Percentiles rank a stretch among this genome's conserved stretches.
Conservation (phyloP, 116 monocot species). For the Iris pallida region DNA sequence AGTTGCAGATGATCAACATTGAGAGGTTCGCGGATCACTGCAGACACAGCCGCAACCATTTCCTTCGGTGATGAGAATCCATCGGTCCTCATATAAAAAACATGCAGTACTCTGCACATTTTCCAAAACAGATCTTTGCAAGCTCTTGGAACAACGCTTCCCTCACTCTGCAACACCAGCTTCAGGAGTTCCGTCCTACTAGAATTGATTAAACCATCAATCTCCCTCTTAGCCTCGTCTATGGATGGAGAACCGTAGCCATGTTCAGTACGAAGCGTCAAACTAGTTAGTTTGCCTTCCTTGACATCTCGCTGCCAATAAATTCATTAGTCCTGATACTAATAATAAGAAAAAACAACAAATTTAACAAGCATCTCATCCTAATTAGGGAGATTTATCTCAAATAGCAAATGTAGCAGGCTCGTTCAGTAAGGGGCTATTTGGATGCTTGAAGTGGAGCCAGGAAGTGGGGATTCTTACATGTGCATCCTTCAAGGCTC, state of each 20-base stretch:
- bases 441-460: too few relatives aligned
- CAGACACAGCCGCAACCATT: constrained; percentile 66
- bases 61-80: constrained; percentile 76
- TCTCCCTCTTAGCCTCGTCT: constrained; percentile 46
- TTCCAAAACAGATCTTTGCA: constrained; percentile 97
- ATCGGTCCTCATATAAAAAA: constrained; percentile 61
- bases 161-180: constrained; percentile 44
- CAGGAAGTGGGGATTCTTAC: too few relatives aligned
- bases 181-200: constrained; percentile 53
- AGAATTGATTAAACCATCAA: constrained; percentile 22
- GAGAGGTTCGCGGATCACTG: constrained; percentile 71
- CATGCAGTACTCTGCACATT: constrained; percentile 60
- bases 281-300: constrained; percentile 71
- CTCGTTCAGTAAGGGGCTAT: too few relatives aligned
- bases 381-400: too few relatives aligned
- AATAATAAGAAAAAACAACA: too few relatives aligned
- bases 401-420: too few relatives aligned
- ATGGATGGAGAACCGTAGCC: constrained; percentile 27
- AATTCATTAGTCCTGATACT: background rate
- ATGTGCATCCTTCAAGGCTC: too few relatives aligned
- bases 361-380: too few relatives aligned
- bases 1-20: constrained; percentile 10
- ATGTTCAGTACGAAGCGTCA: constrained; percentile 43
- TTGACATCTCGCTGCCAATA: constrained; percentile 54
- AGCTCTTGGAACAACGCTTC: constrained; percentile 55